Percentiles rank a stretch among this genome's conserved stretches.
These are phyloP conservation scores for Gaertneriomyces sp. DNA, from an alignment of 192 early-diverging fungal species.

Conservation along the genomic window DNA sequence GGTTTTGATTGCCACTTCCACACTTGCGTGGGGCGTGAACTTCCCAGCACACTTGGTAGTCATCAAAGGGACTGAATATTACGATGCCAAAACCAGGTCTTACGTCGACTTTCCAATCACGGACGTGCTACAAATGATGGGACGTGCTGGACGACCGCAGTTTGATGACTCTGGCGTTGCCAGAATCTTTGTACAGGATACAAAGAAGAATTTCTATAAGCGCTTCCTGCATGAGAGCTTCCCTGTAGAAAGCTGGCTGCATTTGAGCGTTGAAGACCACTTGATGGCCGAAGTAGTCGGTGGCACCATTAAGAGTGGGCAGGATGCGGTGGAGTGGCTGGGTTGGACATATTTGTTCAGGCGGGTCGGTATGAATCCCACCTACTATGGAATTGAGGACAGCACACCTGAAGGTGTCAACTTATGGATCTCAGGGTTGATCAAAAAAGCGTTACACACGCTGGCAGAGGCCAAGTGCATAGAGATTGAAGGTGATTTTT, in stretches of 20 bases:
- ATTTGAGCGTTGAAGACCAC: slow-evolving; percentile 70
- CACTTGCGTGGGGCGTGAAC: slow-evolving; percentile 98
- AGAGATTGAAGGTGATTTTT: slow-evolving; percentile 59
- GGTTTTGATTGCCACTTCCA: slow-evolving; percentile 90
- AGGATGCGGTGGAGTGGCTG: slow-evolving; percentile 93
- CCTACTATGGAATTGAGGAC: slow-evolving; percentile 90
- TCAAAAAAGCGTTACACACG: slow-evolving; percentile 67
- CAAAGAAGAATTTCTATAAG: slow-evolving; percentile 98
- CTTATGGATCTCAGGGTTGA: slow-evolving; percentile 72
- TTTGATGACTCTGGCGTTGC: slow-evolving; percentile 93
- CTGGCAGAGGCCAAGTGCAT: slow-evolving; percentile 72
- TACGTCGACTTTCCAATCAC: slow-evolving; percentile 98
- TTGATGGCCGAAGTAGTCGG: slow-evolving; percentile 91
- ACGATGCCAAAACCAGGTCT: slow-evolving; percentile 79
- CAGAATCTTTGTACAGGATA: slow-evolving; percentile 88
- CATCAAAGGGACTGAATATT: slow-evolving; percentile 97
- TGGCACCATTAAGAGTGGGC: slow-evolving; percentile 81
- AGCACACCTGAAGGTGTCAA: slow-evolving; percentile 64
- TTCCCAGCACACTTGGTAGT: slow-evolving; percentile 96
- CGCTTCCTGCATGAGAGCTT: slow-evolving; percentile 93
- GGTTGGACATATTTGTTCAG: slow-evolving; percentile 97
- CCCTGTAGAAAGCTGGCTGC: slow-evolving; percentile 55
- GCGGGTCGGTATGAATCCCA: slow-evolving; percentile 86
- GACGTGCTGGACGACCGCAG: slow-evolving; percentile 93
- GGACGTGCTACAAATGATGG: slow-evolving; percentile 99